Conservation (phyloP, 164 flowering plant genomes). For the Chimonanthus salicifolius region DNA sequence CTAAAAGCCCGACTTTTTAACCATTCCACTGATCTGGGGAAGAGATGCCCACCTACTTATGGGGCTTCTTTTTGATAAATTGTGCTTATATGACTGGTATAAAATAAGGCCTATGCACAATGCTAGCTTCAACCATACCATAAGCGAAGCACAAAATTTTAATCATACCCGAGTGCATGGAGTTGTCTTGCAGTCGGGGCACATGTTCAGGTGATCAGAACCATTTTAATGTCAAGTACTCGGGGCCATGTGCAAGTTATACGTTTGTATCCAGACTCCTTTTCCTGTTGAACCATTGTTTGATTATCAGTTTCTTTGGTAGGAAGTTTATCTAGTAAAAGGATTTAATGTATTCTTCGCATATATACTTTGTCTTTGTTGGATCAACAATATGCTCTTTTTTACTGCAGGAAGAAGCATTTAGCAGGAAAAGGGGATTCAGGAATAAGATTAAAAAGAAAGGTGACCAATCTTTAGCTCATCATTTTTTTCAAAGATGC, state of each 20-base stretch:
- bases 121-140: too few species aligned
- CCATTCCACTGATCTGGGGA: too few species aligned
- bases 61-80: too few species aligned
- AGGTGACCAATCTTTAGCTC: slow-evolving; percentile 1
- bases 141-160: too few species aligned
- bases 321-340: not conserved
- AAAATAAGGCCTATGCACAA: too few species aligned
- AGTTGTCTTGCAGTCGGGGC: too few species aligned
- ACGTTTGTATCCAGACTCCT: not conserved
- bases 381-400: not conserved
- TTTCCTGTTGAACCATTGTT: not conserved
- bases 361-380: not conserved
- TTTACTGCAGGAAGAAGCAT: slow-evolving; percentile 74
- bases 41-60: too few species aligned
- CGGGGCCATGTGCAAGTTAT: too few species aligned
- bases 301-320: not conserved
- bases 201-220: not conserved
- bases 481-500: not conserved
- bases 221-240: not conserved
- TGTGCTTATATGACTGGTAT: too few species aligned
- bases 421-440: slow-evolving; percentile 93
- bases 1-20: too few species aligned
- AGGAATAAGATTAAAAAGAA: slow-evolving; percentile 80
- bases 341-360: not conserved
- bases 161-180: too few species aligned